phyloP scores from a whole-genome alignment of 148 eudicot species.

The Rhododendron henanense region DNA sequence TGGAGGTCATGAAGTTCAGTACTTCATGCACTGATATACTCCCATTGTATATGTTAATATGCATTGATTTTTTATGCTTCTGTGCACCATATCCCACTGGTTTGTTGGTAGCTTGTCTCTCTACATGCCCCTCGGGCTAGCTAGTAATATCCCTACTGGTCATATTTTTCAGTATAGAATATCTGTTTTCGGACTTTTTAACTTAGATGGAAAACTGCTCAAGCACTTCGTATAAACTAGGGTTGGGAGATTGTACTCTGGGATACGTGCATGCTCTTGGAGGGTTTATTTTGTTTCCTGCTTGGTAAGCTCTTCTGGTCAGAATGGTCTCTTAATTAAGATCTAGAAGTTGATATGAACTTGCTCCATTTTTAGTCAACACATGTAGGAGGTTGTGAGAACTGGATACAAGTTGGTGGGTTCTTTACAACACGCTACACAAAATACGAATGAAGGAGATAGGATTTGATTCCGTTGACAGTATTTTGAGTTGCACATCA shows the following conservation, averaged over 20 bases:
- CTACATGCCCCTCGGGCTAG: neutral
- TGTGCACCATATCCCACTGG: neutral
- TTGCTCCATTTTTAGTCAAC: neutral
- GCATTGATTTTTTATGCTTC: neutral
- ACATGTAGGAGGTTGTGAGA: neutral
- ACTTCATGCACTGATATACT: neutral
- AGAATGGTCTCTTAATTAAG: neutral
- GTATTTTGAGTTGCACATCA: neutral
- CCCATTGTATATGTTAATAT: neutral
- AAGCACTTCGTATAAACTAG: neutral
- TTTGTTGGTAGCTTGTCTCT: constrained; percentile 3
- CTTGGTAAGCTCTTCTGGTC: neutral
- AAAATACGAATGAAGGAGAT: neutral
- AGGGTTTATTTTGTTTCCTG: neutral
- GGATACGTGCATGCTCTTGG: neutral
- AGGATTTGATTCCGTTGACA: neutral
- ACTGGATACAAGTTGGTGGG: neutral
- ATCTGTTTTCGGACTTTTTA: neutral
- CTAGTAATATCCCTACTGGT: neutral
- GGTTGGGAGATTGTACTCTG: neutral
- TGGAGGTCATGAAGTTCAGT: neutral
- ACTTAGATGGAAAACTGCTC: neutral
- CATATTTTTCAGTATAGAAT: neutral
- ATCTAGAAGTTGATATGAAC: neutral
- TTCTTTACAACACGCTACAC: neutral